Base-by-base conservation (phyloP, 2,329 filamentous ascomycete species). In the Colletotrichum neosansevieriae region DNA sequence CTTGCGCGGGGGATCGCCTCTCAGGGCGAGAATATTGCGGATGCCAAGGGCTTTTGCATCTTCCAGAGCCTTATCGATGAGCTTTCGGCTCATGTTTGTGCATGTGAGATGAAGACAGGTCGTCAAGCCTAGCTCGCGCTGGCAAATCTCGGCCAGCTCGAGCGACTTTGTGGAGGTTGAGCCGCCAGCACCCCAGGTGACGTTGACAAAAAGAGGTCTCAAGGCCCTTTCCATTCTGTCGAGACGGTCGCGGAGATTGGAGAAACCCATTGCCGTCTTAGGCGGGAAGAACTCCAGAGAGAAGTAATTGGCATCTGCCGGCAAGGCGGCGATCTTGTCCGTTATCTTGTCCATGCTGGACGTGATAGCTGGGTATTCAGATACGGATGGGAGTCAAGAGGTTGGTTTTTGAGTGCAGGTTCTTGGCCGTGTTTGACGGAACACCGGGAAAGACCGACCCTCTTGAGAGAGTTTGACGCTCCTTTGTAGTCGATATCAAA, bases 211-310 rank as follows among this genome's bases (percentile, higher is more conserved):
- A 51, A 98, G 87, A 49, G 96, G 96, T 13, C 93, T 91, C 67
- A 99, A 86, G 13, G 94, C 94, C 72, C 93, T 90, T 57, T 96
- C 91, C 96, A 99, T 98, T 78, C 96, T 94, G 79, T 97, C 92
- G 67, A 99, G 89, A 77, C 96, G 94, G 72, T 93, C 92, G 77
- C 95, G 92, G 63, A 99, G 89, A 79, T 99, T 99, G 71, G 93
- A 91, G 75, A 96, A 97, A 72, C 96, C 96, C 90, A 97, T 97
- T 70, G 91, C 87, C 53, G 96, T 99, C 85, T 98, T 99, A 71
- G 96, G 96, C 73, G 96, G 96, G 83, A 99, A 99, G 89, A 99
- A 99, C 83, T 99, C 96, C 81, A 98, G 91, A 54, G 96, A 98
- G 82, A 97, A 97, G 85, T 96, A 98, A 78, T 88, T 90, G 72